Evolutionary conservation across 305 asterid genomes (phyloP).

Genomic region (Galium porrigens): DNA sequence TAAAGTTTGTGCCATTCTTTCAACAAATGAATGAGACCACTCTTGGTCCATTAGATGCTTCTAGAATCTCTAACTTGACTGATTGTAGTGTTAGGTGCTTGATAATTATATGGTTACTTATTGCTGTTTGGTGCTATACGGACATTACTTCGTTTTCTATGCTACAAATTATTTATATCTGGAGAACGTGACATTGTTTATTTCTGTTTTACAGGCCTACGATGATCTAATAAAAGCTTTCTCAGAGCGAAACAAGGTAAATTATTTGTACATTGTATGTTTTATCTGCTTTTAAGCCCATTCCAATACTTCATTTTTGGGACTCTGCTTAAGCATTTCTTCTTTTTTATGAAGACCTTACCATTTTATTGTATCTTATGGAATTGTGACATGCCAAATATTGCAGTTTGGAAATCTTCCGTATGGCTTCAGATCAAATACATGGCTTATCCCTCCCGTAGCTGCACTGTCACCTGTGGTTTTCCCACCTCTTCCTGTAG

Average conservation of each 20-base stretch:
- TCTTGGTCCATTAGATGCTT: slow-evolving; percentile 5
- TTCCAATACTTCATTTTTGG: slow-evolving; percentile 2
- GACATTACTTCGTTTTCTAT: too few relatives aligned
- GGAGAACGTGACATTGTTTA: slow-evolving; percentile 12
- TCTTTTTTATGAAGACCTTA: slow-evolving; percentile 5
- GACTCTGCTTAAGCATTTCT: slow-evolving; percentile 13
- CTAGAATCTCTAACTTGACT: background rate
- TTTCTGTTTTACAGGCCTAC: slow-evolving; percentile 47
- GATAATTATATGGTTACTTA: too few relatives aligned
- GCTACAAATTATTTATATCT: background rate
- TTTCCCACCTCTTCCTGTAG: slow-evolving; percentile 71
- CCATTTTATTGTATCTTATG: background rate
- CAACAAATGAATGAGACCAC: background rate
- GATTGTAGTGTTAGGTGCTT: background rate
- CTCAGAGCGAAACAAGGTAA: slow-evolving; percentile 86
- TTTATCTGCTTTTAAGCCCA: slow-evolving; percentile 11
- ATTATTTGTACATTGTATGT: background rate
- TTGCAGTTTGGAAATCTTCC: slow-evolving; percentile 91
- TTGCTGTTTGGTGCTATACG: too few relatives aligned
- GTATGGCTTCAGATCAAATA: slow-evolving; percentile 85
- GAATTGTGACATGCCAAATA: slow-evolving; percentile 8
- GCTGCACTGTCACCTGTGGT: slow-evolving; percentile 57
- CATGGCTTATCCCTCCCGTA: slow-evolving; percentile 92
- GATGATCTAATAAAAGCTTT: slow-evolving; percentile 86
- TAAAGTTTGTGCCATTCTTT: background rate